phyloP scores from a whole-genome alignment of 2,329 filamentous ascomycete genomes.

The Penicillium sp. region DNA sequence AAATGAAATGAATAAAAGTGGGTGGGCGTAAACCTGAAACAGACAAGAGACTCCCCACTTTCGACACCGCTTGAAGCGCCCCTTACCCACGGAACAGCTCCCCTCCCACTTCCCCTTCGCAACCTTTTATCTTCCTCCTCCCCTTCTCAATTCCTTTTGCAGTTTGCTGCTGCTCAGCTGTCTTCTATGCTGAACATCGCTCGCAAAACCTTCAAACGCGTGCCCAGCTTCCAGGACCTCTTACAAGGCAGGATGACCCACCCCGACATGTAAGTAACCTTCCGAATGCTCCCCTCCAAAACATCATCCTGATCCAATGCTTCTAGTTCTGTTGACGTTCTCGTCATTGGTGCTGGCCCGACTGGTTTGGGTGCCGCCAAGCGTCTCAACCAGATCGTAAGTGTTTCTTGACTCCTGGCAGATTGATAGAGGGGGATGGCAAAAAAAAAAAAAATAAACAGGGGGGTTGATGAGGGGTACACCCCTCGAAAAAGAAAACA shows the following conservation, averaged over 20 bases:
- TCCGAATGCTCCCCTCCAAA: constrained; percentile 3
- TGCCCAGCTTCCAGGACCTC: constrained; percentile 44
- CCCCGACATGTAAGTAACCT: constrained; percentile 40
- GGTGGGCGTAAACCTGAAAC: constrained; percentile 34
- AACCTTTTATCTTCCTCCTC: constrained; percentile 16
- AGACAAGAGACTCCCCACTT: constrained; percentile 22
- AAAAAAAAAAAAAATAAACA: constrained; percentile 14
- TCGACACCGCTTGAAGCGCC: constrained; percentile 17
- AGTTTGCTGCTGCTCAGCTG: constrained; percentile 29
- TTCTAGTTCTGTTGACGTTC: constrained; percentile 81
- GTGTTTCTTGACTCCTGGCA: constrained; percentile 28
- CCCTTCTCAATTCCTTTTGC: constrained; percentile 18
- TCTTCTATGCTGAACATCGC: constrained; percentile 42
- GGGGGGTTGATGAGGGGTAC: constrained; percentile 6
- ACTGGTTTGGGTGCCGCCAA: constrained; percentile 97
- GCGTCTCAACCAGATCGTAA: constrained; percentile 90
- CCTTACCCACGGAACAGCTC: constrained; percentile 20
- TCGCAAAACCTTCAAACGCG: constrained; percentile 40
- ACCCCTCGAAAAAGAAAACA: constrained; percentile 2
- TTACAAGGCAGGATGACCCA: constrained; percentile 44
- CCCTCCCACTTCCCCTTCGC: constrained; percentile 21
- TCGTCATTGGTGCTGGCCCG: constrained; percentile 95
- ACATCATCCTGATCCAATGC: constrained; percentile 2
- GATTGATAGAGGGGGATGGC: constrained; percentile 3
- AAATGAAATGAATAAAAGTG: background rate